Evolutionary conservation across 1,284 basidiomycete genomes (phyloP), one percentile per base, ranked within the genome.

Genomic region (Leccinum angustisporum): DNA sequence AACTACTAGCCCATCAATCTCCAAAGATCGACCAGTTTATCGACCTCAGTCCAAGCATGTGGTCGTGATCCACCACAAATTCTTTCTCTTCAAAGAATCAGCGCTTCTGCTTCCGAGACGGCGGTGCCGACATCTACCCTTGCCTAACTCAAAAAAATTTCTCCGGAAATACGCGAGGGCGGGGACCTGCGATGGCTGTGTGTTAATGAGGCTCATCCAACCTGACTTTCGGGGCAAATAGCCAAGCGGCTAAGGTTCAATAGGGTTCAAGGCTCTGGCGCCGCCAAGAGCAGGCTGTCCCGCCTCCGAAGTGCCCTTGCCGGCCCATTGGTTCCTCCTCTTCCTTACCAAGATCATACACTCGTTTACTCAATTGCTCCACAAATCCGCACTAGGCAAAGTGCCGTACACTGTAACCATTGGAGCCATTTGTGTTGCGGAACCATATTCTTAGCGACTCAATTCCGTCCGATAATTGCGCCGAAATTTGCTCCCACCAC

Each of bases 171-270:
- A 77, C 72, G 72, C 72, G 72, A 76, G 59, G 70, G 74, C 72
- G 72, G 72, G 72, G 72, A 74, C 72, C 72, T 74, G 66, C 61
- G 71, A 77, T 66, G 75, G 72, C 72, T 74, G 75, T 77, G 72
- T 77, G 71, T 64, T 72, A 74, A 74, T 72, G 74, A 74, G 72
- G 68, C 66, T 67, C 72, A 56, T 66, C 59, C 68, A 64, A 38
- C 65, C 65, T 70, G 61, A 70, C 66, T 75, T 76, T 67, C 68
- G 70, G 70, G 63, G 71, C 59, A 77, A 73, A 67, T 73, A 68
- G 60, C 65, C 68, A 57, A 63, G 65, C 63, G 61, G 60, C 55
- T 59, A 72, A 66, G 66, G 69, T 75, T 73, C 61, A 54, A 61
- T 72, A 74, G 70, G 70, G 72, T 74, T 70, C 72, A 67, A n/a